Percentiles rank a stretch among this genome's conserved stretches.
These are phyloP conservation scores for Sungouiella blattae DNA, from an alignment of 805 yeast genomes.

Conservation along the genomic window DNA sequence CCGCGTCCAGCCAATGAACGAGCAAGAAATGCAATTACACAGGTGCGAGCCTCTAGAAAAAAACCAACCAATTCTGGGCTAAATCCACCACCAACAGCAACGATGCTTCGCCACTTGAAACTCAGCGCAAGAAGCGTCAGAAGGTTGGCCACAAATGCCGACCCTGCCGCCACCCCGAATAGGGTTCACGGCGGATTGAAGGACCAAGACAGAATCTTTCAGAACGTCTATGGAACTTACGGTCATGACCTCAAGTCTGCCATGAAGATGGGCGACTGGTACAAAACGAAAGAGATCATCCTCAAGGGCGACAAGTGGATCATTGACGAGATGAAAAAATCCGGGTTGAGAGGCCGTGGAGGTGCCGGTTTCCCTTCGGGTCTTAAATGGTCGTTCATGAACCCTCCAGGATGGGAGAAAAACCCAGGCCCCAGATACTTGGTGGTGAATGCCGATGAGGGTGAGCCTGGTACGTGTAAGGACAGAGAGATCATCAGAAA, in stretches of 20 bases:
- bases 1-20: conserved; percentile 18
- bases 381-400: conserved; percentile 89
- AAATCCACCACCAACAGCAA: conserved; percentile 1
- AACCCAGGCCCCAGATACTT: conserved; percentile 84
- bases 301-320: conserved; percentile 87
- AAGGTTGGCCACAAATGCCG: conserved; percentile 47
- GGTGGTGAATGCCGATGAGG: conserved; percentile 91
- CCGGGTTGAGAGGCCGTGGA: conserved; percentile 88
- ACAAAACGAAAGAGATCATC: conserved; percentile 82
- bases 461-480: conserved; percentile 93
- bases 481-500: conserved; percentile 88
- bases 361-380: conserved; percentile 95
- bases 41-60: conserved; percentile 5
- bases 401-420: conserved; percentile 94
- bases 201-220: conserved; percentile 85
- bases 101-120: conserved; percentile 36
- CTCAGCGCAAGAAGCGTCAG: conserved; percentile 21
- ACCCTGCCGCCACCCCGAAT: conserved; percentile 46
- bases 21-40: conserved; percentile 14
- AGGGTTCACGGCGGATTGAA: conserved; percentile 68
- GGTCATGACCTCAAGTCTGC: conserved; percentile 75
- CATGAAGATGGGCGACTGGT: conserved; percentile 84
- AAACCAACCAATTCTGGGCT: conserved; percentile 4
- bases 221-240: conserved; percentile 72
- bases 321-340: conserved; percentile 79